Evolutionary conservation across 345 rosid species (phyloP).

Genomic region (Pistacia vera): DNA sequence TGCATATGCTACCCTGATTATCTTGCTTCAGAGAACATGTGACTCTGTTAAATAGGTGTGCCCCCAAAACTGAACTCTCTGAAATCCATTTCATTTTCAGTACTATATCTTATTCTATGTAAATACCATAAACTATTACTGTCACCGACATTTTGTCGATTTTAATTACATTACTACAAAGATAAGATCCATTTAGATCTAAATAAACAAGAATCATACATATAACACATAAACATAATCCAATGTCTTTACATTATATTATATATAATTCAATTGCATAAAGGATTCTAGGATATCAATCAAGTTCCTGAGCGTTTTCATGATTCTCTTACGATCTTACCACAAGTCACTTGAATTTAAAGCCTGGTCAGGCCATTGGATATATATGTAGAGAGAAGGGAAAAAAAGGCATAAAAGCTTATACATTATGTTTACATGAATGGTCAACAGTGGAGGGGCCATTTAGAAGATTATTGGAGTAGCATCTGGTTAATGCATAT

Average conservation of each 20-base stretch:
- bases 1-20: constrained; percentile 1
- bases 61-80: background rate
- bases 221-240: too few species aligned
- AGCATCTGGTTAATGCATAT: background rate
- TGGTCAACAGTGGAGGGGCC: background rate
- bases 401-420: background rate
- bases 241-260: too few species aligned
- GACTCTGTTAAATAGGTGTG: constrained; percentile 1
- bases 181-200: constrained; percentile 2
- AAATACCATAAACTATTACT: background rate
- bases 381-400: background rate
- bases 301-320: too few species aligned
- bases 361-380: too few species aligned
- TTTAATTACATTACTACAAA: background rate
- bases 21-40: constrained; percentile 14
- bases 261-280: too few species aligned
- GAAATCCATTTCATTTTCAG: background rate
- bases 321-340: background rate
- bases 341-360: background rate
- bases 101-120: background rate
- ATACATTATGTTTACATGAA: background rate
- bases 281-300: too few species aligned
- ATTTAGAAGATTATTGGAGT: background rate
- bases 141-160: background rate
- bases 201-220: too few species aligned